Conservation (phyloP, 306 rosid genomes). For the Echinosophora koreensis region DNA sequence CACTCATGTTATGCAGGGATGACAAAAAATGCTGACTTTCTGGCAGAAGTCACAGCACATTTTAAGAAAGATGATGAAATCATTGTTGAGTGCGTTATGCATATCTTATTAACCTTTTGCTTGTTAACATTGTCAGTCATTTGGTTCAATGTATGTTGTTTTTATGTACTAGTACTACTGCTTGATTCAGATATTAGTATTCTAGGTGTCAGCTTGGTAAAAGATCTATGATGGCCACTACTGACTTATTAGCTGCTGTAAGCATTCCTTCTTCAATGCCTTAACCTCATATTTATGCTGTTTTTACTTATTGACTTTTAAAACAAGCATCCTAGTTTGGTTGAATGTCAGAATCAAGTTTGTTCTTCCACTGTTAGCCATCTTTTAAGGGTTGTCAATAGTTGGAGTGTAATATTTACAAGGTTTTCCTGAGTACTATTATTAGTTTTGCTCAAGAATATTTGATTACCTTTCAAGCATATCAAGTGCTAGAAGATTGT, state of each 20-base stretch:
- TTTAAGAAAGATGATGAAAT: slow-evolving; percentile 83
- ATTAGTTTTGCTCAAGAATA: too few relatives aligned
- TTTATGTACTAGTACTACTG: not conserved
- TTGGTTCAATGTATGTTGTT: not conserved
- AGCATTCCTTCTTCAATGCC: slow-evolving; percentile 35
- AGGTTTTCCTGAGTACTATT: slow-evolving; percentile 32
- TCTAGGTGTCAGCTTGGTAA: slow-evolving; percentile 60
- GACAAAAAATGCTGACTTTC: slow-evolving; percentile 72
- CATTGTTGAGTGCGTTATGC: slow-evolving; percentile 60
- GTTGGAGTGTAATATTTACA: slow-evolving; percentile 7
- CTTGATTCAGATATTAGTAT: not conserved
- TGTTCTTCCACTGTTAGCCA: not conserved
- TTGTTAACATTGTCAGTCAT: not conserved
- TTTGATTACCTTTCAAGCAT: too few relatives aligned
- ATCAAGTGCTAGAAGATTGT: too few relatives aligned
- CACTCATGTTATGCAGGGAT: slow-evolving; percentile 59
- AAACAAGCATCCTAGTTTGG: slow-evolving; percentile 46
- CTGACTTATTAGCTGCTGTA: slow-evolving; percentile 69
- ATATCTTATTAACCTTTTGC: not conserved
- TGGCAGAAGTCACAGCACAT: slow-evolving; percentile 61
- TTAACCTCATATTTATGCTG: slow-evolving; percentile 36
- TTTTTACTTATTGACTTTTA: slow-evolving; percentile 30
- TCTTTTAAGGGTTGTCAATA: slow-evolving; percentile 12
- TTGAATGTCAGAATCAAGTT: slow-evolving; percentile 37
- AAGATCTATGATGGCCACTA: slow-evolving; percentile 74